Conservation (phyloP, 2,329 filamentous ascomycete species). For the Ceratocystis cubensis region DNA sequence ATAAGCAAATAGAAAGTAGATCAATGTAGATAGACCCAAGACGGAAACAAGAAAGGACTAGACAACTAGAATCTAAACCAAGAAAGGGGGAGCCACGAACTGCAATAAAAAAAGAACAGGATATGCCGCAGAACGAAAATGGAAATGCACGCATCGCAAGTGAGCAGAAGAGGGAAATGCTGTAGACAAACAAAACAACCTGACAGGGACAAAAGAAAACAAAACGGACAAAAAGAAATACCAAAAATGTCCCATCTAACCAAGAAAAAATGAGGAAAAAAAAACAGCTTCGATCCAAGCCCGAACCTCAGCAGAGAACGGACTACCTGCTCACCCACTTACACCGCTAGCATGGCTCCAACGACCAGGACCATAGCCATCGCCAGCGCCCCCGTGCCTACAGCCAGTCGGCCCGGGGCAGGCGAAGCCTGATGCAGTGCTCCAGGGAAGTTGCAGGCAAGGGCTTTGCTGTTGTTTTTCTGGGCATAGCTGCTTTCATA, state of each 20-base stretch:
- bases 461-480: conserved; percentile 22
- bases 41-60: background rate
- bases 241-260: background rate
- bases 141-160: conserved; percentile 1
- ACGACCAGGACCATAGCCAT: background rate
- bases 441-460: conserved; percentile 29
- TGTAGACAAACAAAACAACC: background rate
- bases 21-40: background rate
- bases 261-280: background rate
- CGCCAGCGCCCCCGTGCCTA: conserved; percentile 7
- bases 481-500: conserved; percentile 31
- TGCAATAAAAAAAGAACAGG: background rate
- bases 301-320: background rate
- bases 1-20: too few relatives aligned
- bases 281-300: background rate
- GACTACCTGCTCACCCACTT: background rate
- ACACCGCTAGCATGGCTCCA: background rate
- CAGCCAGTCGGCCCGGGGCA: background rate
- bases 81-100: background rate
- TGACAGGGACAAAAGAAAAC: background rate
- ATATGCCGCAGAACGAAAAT: conserved; percentile 2
- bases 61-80: background rate
- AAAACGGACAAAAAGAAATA: background rate
- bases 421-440: conserved; percentile 19
- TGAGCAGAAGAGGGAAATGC: background rate